Percentiles rank a stretch among this genome's conserved stretches.
phyloP scores from a whole-genome alignment of 139 green algal species.

The Chlamydomonas schloesseri region DNA sequence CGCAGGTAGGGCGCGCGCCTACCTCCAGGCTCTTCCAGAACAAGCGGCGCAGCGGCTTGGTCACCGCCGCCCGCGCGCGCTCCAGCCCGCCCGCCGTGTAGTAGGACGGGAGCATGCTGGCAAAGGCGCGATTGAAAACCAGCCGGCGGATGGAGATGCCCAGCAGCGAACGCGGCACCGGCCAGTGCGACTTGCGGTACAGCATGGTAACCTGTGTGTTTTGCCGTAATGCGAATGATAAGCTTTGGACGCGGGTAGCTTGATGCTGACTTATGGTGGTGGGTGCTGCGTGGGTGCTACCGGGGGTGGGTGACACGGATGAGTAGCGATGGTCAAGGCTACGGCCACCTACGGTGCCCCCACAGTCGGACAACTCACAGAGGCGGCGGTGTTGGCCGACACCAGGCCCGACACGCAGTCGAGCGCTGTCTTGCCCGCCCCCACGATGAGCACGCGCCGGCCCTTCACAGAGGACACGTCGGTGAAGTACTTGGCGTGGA shows the following conservation, averaged over 20 bases:
- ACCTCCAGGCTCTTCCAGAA: constrained; percentile 18
- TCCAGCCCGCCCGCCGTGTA: not conserved
- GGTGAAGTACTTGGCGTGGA: constrained; percentile 5
- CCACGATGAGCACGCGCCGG: constrained; percentile 29
- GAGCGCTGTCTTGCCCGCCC: constrained; percentile 21
- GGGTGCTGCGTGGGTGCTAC: too few species aligned
- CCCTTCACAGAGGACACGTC: not conserved
- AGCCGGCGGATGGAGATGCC: not conserved
- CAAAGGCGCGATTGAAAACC: not conserved
- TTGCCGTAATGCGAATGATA: too few species aligned
- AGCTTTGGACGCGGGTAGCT: too few species aligned
- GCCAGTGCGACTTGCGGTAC: constrained; percentile 29
- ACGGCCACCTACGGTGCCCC: too few species aligned
- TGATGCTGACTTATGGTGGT: too few species aligned
- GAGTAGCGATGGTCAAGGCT: too few species aligned
- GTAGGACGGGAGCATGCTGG: not conserved
- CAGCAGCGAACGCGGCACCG: not conserved
- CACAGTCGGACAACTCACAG: too few species aligned
- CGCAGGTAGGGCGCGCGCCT: too few species aligned
- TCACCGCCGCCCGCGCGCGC: not conserved
- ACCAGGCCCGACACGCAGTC: constrained; percentile 26
- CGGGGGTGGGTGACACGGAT: too few species aligned
- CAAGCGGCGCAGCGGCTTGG: not conserved
- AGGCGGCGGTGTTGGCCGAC: not conserved
- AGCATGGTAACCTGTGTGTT: too few species aligned